phyloP scores from a whole-genome alignment of 2,329 filamentous ascomycete species.

The Cladosporium austrohemisphaericum region DNA sequence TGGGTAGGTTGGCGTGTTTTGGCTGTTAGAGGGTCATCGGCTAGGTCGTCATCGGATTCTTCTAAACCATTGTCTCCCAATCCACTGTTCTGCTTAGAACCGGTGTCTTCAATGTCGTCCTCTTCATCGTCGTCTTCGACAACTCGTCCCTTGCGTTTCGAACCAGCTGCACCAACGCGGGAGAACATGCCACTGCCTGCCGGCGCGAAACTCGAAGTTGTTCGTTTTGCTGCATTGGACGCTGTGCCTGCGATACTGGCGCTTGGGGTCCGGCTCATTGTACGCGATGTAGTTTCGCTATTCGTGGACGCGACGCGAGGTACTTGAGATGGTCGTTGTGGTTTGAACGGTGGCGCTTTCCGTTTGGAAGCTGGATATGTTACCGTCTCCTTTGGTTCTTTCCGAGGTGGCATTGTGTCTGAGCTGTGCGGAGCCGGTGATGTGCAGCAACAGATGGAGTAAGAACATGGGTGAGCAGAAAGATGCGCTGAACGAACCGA shows the following conservation, averaged over 20 bases:
- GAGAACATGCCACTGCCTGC: conserved; percentile 8
- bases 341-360: conserved; percentile 33
- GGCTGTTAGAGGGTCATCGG: conserved; percentile 23
- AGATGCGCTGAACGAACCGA: no score
- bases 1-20: conserved; percentile 4
- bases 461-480: no score
- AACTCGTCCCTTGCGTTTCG: conserved; percentile 2
- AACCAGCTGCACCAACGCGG: neutral
- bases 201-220: neutral
- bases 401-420: conserved; percentile 27
- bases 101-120: conserved; percentile 11
- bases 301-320: conserved; percentile 47
- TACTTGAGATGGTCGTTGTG: conserved; percentile 27
- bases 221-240: conserved; percentile 4
- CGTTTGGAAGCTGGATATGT: conserved; percentile 32
- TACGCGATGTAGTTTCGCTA: neutral
- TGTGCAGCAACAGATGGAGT: no score
- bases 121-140: conserved; percentile 21
- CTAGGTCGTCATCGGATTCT: conserved; percentile 23
- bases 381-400: conserved; percentile 32
- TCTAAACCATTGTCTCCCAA: no score
- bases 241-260: neutral
- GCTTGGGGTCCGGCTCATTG: conserved; percentile 7
- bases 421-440: no score
- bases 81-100: conserved; percentile 5